phyloP scores from a whole-genome alignment of 441 rosid species.

The Capsella rubella region DNA sequence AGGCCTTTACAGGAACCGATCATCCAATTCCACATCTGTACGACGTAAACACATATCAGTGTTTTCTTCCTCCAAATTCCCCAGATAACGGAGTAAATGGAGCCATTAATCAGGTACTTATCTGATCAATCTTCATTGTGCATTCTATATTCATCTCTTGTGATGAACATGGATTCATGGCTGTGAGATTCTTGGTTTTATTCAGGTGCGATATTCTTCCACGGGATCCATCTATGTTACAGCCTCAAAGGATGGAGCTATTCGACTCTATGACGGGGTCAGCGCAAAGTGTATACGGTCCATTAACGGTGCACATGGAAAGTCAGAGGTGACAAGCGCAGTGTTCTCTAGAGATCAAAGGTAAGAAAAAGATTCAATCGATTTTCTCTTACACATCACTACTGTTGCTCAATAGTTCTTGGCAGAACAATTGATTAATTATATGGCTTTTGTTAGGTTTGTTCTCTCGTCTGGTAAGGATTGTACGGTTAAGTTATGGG shows the following conservation, averaged over 20 bases:
- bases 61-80: constrained; percentile 69
- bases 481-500: constrained; percentile 84
- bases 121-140: not conserved
- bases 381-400: constrained; percentile 1
- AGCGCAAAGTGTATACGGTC: constrained; percentile 71
- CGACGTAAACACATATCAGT: constrained; percentile 82
- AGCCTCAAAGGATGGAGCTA: constrained; percentile 85
- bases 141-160: not conserved
- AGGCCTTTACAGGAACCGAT: constrained; percentile 69
- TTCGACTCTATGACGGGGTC: constrained; percentile 81
- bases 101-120: constrained; percentile 83
- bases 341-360: constrained; percentile 84
- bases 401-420: not conserved
- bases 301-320: constrained; percentile 74
- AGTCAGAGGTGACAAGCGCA: constrained; percentile 77
- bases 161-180: constrained; percentile 27
- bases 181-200: constrained; percentile 32
- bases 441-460: constrained; percentile 56
- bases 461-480: constrained; percentile 88
- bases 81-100: constrained; percentile 68
- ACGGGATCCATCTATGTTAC: constrained; percentile 82
- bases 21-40: constrained; percentile 85
- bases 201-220: constrained; percentile 85
- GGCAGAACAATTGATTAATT: constrained; percentile 23
- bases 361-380: constrained; percentile 43